Evolutionary conservation across 1,139 yeast species (phyloP).

Genomic region (Sugiyamaella grinbergsii): DNA sequence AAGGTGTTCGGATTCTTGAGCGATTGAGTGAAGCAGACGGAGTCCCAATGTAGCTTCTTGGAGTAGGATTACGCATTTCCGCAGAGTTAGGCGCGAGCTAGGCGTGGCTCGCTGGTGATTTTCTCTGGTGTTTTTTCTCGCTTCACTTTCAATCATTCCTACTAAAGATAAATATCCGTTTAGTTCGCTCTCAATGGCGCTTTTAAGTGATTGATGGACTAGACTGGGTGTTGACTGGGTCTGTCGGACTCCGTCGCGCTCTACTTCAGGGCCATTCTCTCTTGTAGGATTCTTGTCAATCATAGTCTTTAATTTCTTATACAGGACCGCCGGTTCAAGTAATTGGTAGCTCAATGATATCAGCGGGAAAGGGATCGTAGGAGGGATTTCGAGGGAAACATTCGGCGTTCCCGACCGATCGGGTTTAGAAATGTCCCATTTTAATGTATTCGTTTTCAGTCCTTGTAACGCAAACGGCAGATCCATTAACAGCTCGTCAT

Average conservation of each 20-base stretch:
- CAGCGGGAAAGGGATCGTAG: conserved; percentile 56
- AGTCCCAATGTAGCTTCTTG: conserved; percentile 56
- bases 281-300: conserved; percentile 38
- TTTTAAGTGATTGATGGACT: conserved; percentile 62
- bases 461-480: conserved; percentile 73
- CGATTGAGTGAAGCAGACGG: conserved; percentile 53
- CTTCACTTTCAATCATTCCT: conserved; percentile 52
- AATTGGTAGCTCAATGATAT: conserved; percentile 59
- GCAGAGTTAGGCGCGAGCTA: conserved; percentile 38
- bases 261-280: conserved; percentile 26
- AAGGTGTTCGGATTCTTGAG: conserved; percentile 43
- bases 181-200: conserved; percentile 58
- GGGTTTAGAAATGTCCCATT: conserved; percentile 46
- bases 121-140: conserved; percentile 30
- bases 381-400: conserved; percentile 48
- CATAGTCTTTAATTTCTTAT: conserved; percentile 48
- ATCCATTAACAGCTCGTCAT: conserved; percentile 56
- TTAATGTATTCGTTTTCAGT: conserved; percentile 63
- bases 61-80: conserved; percentile 50
- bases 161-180: conserved; percentile 57
- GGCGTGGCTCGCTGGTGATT: background rate
- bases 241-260: background rate
- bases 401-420: background rate
- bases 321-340: conserved; percentile 74
- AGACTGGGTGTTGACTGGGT: conserved; percentile 42